Base-by-base conservation (phyloP, 352 stramenopile genomes). In the Phytophthora hibernalis region DNA sequence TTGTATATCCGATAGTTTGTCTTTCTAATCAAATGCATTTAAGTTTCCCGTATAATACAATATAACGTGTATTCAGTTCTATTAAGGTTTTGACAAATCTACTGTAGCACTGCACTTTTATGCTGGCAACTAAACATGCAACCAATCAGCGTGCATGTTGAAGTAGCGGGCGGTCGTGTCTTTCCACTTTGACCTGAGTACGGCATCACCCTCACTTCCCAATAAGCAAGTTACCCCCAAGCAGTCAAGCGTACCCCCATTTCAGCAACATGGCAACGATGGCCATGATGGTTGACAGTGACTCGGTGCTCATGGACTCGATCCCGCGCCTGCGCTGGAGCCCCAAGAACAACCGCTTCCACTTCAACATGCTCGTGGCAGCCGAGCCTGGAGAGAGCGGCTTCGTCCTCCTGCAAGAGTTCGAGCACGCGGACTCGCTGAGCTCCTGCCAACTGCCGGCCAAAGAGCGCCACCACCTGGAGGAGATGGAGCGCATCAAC, bases 401-500 rank as follows among this genome's bases (percentile, higher is more conserved):
- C 54, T 93, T 91, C 62, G 82, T 91, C 51, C 64, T 93, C 55
- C 57, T 93, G 37, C 80, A 93, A 43, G 80, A 91, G 64, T 85
- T 88, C 43, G 81, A 88, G 40, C 74, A 87, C 65, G 37, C 72
- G 22, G 77, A 87, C 69, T 78, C 75, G 63, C 78, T 77, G 30
- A 72, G 40, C 30, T 74, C 75, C 9, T 54, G 59, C 58, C 51
- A 74, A 24, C 70, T 93, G 44, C 77, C 84, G 15, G 43, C 70
- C 22, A 79, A 69, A 16, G 84, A 93, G 58, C 82, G 77, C 42
- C 72, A 85, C 43, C 79, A 88, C 18, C 56, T 93, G 4, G 72
- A 87, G 49, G 82, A 93, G 62, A 93, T 93, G 84, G 81, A 93
- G 42, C 81, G 79, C 48, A 72, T 91, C 48, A 93, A 93, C 58